A percentile compares a stretch with the other conserved stretches of the same genome.
phyloP scores from a whole-genome alignment of 2,329 filamentous ascomycete genomes.

The Hypoxylon rubiginosum region DNA sequence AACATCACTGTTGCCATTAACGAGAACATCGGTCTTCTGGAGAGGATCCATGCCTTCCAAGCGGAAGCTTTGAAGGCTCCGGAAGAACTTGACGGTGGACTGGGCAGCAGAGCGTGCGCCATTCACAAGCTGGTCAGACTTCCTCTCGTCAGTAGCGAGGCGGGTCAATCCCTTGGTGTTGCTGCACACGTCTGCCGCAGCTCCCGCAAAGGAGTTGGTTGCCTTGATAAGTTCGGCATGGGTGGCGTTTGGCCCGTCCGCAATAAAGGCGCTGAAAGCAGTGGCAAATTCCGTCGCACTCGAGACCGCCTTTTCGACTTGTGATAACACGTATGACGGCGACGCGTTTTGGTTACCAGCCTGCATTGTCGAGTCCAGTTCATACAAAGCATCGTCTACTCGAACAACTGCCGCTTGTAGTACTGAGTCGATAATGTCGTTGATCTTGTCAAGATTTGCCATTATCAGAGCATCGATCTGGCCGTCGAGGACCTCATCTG shows the following conservation, averaged over 20 bases:
- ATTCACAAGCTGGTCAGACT: slow-evolving; percentile 85
- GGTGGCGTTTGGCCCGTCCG: slow-evolving; percentile 90
- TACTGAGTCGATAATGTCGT: slow-evolving; percentile 97
- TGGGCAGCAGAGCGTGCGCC: slow-evolving; percentile 87
- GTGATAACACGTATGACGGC: slow-evolving; percentile 92
- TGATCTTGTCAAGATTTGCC: slow-evolving; percentile 90
- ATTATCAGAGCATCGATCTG: slow-evolving; percentile 92
- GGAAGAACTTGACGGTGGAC: slow-evolving; percentile 94
- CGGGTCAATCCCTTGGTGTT: slow-evolving; percentile 96
- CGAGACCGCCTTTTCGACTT: slow-evolving; percentile 95
- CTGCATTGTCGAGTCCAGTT: slow-evolving; percentile 97
- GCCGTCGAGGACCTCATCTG: slow-evolving; percentile 85
- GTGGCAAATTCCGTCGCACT: slow-evolving; percentile 98
- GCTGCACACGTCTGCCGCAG: slow-evolving; percentile 91
- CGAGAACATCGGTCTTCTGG: slow-evolving; percentile 96
- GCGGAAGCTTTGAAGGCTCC: slow-evolving; percentile 91
- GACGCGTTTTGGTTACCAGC: slow-evolving; percentile 98
- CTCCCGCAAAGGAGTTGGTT: slow-evolving; percentile 89
- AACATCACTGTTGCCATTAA: slow-evolving; percentile 97
- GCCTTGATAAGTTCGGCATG: slow-evolving; percentile 94
- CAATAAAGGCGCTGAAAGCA: slow-evolving; percentile 98
- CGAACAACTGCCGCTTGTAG: slow-evolving; percentile 92
- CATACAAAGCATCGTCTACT: slow-evolving; percentile 96
- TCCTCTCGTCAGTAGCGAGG: slow-evolving; percentile 95
- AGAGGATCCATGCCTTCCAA: slow-evolving; percentile 90